phyloP scores from a whole-genome alignment of 1,139 yeast species.

The Scheffersomyces parashehatae region DNA sequence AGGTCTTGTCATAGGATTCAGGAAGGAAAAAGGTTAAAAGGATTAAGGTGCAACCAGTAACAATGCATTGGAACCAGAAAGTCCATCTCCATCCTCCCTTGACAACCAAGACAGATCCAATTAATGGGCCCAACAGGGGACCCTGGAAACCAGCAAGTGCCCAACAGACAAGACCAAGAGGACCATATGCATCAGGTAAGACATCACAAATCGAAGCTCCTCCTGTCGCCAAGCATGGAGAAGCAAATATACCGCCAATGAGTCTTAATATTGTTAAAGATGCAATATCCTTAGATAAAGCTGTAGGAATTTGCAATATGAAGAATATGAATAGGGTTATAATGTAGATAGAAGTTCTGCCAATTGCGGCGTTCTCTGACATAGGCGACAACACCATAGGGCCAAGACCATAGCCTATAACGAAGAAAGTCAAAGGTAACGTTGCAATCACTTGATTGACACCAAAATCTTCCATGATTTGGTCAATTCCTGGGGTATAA shows the following conservation, averaged over 20 bases:
- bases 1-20: constrained; percentile 34
- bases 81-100: constrained; percentile 40
- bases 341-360: constrained; percentile 47
- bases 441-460: constrained; percentile 28
- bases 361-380: constrained; percentile 46
- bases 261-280: constrained; percentile 34
- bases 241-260: constrained; percentile 35
- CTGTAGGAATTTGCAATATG: constrained; percentile 34
- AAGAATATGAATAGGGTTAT: constrained; percentile 29
- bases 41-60: constrained; percentile 28
- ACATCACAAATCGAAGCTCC: constrained; percentile 39
- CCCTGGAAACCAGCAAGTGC: constrained; percentile 38
- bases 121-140: constrained; percentile 39
- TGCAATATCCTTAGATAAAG: constrained; percentile 30
- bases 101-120: constrained; percentile 34
- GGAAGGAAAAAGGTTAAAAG: constrained; percentile 31
- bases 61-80: constrained; percentile 38
- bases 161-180: constrained; percentile 37
- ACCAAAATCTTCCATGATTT: constrained; percentile 28
- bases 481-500: constrained; percentile 53
- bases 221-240: constrained; percentile 39
- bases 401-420: constrained; percentile 43
- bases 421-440: constrained; percentile 37
- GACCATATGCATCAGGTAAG: constrained; percentile 25
- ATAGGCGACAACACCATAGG: constrained; percentile 41